These are phyloP conservation scores for Phascolomyces articulosus DNA, from an alignment of 371 early-diverging fungal genomes.

Conservation along the genomic window DNA sequence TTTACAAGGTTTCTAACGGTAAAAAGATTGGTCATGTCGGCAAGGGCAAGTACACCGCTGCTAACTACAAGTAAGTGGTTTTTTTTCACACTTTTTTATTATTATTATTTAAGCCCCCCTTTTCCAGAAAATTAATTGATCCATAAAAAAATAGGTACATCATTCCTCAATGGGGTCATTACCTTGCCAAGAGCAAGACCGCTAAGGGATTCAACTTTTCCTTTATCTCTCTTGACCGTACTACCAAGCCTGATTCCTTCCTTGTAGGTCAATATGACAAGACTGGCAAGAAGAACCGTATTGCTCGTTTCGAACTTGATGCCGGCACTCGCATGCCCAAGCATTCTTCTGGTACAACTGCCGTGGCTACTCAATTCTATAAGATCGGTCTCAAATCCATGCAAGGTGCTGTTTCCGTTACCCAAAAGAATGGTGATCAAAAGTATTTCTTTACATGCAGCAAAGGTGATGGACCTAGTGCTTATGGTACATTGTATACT, in stretches of 20 bases:
- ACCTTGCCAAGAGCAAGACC: background rate
- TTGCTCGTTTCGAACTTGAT: conserved; percentile 15
- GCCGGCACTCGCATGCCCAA: background rate
- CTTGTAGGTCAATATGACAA: conserved; percentile 11
- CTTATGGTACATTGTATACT: conserved; percentile 73
- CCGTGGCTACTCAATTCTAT: conserved; percentile 92
- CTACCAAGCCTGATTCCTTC: conserved; percentile 9
- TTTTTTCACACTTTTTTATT: background rate
- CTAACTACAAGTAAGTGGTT: conserved; percentile 9
- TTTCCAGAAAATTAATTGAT: too few species aligned
- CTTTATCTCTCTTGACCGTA: conserved; percentile 10
- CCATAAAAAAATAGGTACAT: conserved; percentile 6
- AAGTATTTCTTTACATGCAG: conserved; percentile 58
- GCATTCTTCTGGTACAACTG: conserved; percentile 19
- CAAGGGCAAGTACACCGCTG: conserved; percentile 6
- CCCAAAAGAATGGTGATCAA: conserved; percentile 75
- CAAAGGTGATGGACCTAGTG: conserved; percentile 67
- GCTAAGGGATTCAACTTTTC: conserved; percentile 10
- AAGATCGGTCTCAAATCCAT: conserved; percentile 69
- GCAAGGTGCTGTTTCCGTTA: conserved; percentile 76
- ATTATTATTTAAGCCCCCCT: background rate
- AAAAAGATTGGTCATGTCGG: conserved; percentile 12
- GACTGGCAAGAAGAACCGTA: conserved; percentile 3
- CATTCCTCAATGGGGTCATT: conserved; percentile 10
- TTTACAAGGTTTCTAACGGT: conserved; percentile 9